Evolutionary conservation across 2,329 filamentous ascomycete genomes (phyloP), one percentile per base, ranked within the genome.

Genomic region (Aspergillus caelatus): DNA sequence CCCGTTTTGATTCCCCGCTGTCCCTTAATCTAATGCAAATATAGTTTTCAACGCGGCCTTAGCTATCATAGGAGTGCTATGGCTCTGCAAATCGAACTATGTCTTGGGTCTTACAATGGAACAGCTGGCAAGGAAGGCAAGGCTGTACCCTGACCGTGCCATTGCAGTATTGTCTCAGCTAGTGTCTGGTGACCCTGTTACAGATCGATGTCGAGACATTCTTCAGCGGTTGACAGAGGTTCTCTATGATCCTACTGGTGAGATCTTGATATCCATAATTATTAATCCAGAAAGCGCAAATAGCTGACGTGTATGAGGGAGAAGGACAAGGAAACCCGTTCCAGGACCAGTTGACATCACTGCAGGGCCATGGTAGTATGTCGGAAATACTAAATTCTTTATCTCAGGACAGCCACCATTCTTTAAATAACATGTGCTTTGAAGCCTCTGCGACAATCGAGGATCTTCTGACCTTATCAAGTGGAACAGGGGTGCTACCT

Each of bases 41-140:
- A n/a, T 11, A 78, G 74, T 76, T 41, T 72, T 75, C 62, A 70
- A 78, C 45, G 72, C 75, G 2, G 76, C 75, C 11, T 70, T 79
- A 3, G 72, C 77, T 0, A 70, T 79, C 12, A 72, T 77, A 43
- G 73, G 72, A 9, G 39, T 41, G 39, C 39, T 41, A 5, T 41
- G 39, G 39, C 39, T 41, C 16, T 41, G 16, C 16, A 41, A 10
- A n/a, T 41, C 39, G n/a, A 10, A 41, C 39, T 41, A 41, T n/a
- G 39, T 41, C 16, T 19, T 41, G 19, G 39, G 39, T 1, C 19
- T 41, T 7, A 8, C 39, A 9, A 41, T 41, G 19, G 39, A 41
- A 41, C 39, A 41, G 16, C 2, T 41, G 39, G 39, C 19, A 9
- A n/a, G 8, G 9, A 41, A n/a, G 3, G 16, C 39, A 7, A n/a